Percentiles rank a stretch among this genome's conserved stretches.
Evolutionary conservation across 176 grass and related monocot species (phyloP).

Genomic region (Pontederia crassipes): DNA sequence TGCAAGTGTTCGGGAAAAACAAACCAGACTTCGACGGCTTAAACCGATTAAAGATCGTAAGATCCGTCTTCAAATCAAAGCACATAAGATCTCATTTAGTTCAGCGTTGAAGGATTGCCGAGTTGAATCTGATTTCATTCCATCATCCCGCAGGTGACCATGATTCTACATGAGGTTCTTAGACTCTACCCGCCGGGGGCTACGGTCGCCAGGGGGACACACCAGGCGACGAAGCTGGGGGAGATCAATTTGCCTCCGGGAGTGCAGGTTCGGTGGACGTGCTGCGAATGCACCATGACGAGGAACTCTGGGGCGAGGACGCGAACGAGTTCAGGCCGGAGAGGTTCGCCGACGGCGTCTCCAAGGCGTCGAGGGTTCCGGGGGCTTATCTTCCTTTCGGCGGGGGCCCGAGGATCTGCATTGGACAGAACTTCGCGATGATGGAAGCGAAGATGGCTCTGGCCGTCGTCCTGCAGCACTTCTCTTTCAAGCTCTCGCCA

Average conservation of each 20-base stretch:
- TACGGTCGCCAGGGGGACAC: slow-evolving; percentile 20
- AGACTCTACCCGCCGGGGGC: slow-evolving; percentile 50
- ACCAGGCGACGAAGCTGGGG: slow-evolving; percentile 40
- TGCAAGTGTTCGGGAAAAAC: slow-evolving; percentile 17
- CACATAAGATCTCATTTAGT: neutral
- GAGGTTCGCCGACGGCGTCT: slow-evolving; percentile 52
- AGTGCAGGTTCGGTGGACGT: slow-evolving; percentile 38
- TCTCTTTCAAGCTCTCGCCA: slow-evolving; percentile 46
- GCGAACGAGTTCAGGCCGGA: slow-evolving; percentile 48
- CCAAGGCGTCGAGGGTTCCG: slow-evolving; percentile 41
- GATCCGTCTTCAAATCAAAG: neutral
- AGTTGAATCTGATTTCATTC: no score
- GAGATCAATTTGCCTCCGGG: slow-evolving; percentile 41
- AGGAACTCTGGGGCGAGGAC: slow-evolving; percentile 48
- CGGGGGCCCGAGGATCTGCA: slow-evolving; percentile 57
- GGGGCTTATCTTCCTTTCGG: slow-evolving; percentile 55
- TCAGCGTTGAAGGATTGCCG: no score
- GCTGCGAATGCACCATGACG: slow-evolving; percentile 47
- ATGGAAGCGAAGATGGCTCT: slow-evolving; percentile 67
- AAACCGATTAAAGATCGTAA: slow-evolving; percentile 37
- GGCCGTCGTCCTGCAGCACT: slow-evolving; percentile 46
- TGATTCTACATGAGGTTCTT: slow-evolving; percentile 69
- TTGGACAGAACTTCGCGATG: slow-evolving; percentile 61
- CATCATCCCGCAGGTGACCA: slow-evolving; percentile 30
- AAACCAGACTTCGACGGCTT: slow-evolving; percentile 30